Percentiles rank a stretch among this genome's conserved stretches.
These are phyloP conservation scores for Volvariella surrecta DNA, from an alignment of 1,284 basidiomycete genomes.

Conservation along the genomic window DNA sequence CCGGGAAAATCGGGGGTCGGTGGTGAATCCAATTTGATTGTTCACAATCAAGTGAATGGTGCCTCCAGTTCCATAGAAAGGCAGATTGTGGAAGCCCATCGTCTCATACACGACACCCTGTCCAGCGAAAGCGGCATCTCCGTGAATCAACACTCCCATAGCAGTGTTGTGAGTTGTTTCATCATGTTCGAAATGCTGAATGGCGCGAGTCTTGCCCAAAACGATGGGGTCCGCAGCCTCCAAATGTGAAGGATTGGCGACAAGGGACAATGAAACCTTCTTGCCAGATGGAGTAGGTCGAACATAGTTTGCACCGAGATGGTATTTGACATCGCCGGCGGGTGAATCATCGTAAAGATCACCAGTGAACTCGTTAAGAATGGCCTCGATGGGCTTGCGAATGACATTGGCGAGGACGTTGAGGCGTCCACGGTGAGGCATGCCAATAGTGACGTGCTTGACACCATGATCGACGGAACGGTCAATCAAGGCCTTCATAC, in stretches of 20 bases:
- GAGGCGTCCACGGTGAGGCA: constrained; percentile 98
- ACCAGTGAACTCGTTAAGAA: constrained; percentile 95
- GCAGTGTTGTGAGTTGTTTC: constrained; percentile 71
- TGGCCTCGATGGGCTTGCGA: constrained; percentile 96
- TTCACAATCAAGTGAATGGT: constrained; percentile 99
- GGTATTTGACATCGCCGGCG: constrained; percentile 98
- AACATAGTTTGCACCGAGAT: constrained; percentile 98
- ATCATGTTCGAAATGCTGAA: constrained; percentile 94
- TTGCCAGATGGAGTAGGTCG: constrained; percentile 97
- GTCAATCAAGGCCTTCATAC: constrained; percentile 99
- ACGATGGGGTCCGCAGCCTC: constrained; percentile 98
- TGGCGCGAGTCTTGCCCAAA: constrained; percentile 93
- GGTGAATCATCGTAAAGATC: constrained; percentile 65
- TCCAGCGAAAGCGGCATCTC: constrained; percentile 98
- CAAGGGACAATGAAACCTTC: constrained; percentile 95
- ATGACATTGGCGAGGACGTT: constrained; percentile 99
- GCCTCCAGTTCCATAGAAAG: constrained; percentile 94
- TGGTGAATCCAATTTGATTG: constrained; percentile 99
- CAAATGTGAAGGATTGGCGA: constrained; percentile 97
- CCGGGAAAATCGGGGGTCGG: constrained; percentile 94
- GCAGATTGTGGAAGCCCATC: constrained; percentile 96
- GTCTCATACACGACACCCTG: constrained; percentile 99
- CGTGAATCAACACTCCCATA: constrained; percentile 94
- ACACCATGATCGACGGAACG: constrained; percentile 95
- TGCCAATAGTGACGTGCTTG: constrained; percentile 95